Conservation (phyloP, 306 rosid genomes). For the Trifolium repens region DNA sequence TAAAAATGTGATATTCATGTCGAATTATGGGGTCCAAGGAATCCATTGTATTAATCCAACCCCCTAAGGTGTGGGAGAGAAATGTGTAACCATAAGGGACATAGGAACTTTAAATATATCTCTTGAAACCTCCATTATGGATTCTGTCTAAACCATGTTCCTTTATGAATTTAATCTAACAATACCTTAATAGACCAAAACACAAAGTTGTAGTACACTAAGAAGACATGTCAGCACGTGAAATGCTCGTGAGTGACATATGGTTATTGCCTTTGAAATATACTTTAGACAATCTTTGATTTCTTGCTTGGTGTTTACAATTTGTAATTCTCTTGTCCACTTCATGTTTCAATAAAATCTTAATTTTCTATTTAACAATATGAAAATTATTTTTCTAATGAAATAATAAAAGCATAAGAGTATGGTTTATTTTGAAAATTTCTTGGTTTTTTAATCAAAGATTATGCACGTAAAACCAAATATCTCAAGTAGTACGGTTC, state of each 20-base stretch:
- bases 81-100: conserved; percentile 42
- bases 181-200: conserved; percentile 43
- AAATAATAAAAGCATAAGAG: not conserved
- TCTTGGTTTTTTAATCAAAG: conserved; percentile 57
- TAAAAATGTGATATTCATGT: conserved; percentile 32
- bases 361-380: not conserved
- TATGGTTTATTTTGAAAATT: conserved; percentile 5
- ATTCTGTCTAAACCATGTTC: conserved; percentile 50
- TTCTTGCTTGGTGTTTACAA: conserved; percentile 52
- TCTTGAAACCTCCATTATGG: conserved; percentile 21
- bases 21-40: conserved; percentile 36
- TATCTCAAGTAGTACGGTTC: conserved; percentile 53
- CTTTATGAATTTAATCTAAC: conserved; percentile 35
- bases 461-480: conserved; percentile 46
- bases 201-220: conserved; percentile 47
- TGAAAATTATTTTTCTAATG: not conserved
- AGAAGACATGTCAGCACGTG: conserved; percentile 62
- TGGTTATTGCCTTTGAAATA: conserved; percentile 50
- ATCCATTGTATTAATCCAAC: conserved; percentile 22
- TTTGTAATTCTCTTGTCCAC: conserved; percentile 48
- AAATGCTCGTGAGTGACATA: conserved; percentile 51
- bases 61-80: conserved; percentile 35
- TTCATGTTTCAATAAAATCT: conserved; percentile 42
- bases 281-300: conserved; percentile 51
- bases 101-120: conserved; percentile 43